Evolutionary conservation across 352 stramenopile genomes (phyloP).

Genomic region (Phytophthora fragariaefolia): DNA sequence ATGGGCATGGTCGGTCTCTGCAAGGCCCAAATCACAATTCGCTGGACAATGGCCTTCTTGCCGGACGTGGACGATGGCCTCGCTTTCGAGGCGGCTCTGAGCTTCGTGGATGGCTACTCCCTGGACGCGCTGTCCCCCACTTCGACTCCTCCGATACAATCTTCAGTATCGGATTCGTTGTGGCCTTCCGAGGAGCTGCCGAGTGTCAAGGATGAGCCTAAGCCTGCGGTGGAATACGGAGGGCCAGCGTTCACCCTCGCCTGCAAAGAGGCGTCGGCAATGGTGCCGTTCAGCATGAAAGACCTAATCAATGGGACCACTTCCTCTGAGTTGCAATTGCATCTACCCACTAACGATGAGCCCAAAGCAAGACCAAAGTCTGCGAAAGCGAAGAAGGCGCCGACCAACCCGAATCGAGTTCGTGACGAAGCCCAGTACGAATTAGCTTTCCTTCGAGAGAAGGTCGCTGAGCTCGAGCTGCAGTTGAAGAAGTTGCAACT

Average conservation of each 20-base stretch:
- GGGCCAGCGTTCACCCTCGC: constrained; percentile 25
- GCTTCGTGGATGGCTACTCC: constrained; percentile 32
- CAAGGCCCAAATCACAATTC: constrained; percentile 3
- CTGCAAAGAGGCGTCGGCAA: constrained; percentile 14
- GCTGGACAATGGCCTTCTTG: constrained; percentile 28
- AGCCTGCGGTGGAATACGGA: constrained; percentile 1
- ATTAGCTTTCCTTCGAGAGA: constrained; percentile 67
- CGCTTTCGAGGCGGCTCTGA: constrained; percentile 32
- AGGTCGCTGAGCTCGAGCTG: constrained; percentile 55
- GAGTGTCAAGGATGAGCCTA: constrained; percentile 7
- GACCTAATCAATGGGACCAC: not conserved
- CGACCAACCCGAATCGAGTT: constrained; percentile 36
- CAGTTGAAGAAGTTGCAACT: constrained; percentile 53
- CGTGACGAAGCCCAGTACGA: constrained; percentile 63
- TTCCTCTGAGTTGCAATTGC: not conserved
- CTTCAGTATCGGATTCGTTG: not conserved
- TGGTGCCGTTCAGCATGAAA: constrained; percentile 28
- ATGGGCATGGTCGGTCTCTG: not conserved
- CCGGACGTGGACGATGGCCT: constrained; percentile 23
- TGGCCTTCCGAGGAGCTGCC: not conserved
- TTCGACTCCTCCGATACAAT: not conserved
- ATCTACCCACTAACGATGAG: constrained; percentile 13
- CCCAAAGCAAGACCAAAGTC: constrained; percentile 9
- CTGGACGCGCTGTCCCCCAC: not conserved
- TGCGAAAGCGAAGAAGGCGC: constrained; percentile 21